Evolutionary conservation across 2,329 filamentous ascomycete genomes (phyloP), one percentile per base, ranked within the genome.

Genomic region (Stagonosporopsis vannaccii): DNA sequence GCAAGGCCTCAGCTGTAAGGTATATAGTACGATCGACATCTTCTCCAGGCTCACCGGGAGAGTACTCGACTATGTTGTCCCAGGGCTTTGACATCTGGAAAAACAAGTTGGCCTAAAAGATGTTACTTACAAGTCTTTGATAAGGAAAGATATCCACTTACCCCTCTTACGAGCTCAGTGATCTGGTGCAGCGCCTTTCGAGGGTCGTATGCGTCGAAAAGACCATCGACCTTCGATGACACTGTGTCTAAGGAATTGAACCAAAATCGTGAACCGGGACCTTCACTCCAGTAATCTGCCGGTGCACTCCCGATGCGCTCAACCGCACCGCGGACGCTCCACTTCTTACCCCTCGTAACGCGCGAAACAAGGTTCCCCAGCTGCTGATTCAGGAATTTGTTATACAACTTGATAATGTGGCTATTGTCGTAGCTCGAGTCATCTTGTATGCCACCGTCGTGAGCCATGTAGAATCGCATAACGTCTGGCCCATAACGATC

Each of bases 341-440:
- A 96, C 30, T 81, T 81, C 72, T 88, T 88, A 28, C 85, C 81
- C 45, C 86, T 83, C 39, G 87, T 86, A 11, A 96, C 80, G 28
- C 95, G 86, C 56, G 85, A 86, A 3, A 89, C 79, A 13, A 97
- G 79, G 68, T 97, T 98, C 2, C 95, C 95, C 5, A 98, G 78
- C 0, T 89, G 89, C 35, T 84, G 82, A 71, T 91, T 88, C 25
- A 99, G 81, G 26, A 87, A 83, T 69, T 92, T 95, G 71, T 89
- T 90, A 77, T 98, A 97, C 56, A 87, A 82, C 13, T 85, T 81
- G 40, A 90, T 86, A 59, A 99, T 89, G 56, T 85, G 82, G 13
- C 83, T 78, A 72, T 98, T 99, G 59, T 89, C 88, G 71, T 98
- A 99, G 73, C 92, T 87, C 26, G 91, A 85, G 72, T 99, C 95